Evolutionary conservation across 192 early-diverging fungal species (phyloP), one percentile per base, ranked within the genome.

Genomic region (Entomortierella lignicola): DNA sequence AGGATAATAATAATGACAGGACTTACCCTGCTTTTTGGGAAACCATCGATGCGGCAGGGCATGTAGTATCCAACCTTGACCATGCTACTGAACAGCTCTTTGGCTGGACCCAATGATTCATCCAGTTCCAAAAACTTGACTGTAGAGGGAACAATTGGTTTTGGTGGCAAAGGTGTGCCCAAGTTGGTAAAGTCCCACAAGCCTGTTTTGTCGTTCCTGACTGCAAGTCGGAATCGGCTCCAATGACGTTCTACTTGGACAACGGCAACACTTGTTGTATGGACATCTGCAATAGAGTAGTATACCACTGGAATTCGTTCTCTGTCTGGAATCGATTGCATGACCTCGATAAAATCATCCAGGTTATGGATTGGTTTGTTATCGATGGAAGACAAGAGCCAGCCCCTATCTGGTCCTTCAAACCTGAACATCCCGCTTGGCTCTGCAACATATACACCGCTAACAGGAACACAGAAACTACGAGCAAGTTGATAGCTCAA

Each of bases 401-500:
- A 92, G 32, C 93, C 93, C 55, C 87, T 81, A 44, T 90, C 86
- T 4, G 88, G 71, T 43, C 92, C 91, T 56, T 92, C 92, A 26
- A 95, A 83, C 48, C 90, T 81, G 52, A 93, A 90, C 91, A 94
- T 85, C 37, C 85, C 86, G 42, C 77, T 75, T 4, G 86, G 83
- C 58, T 86, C 88, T 31, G 92, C 80, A 4, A 95, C 89, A 85
- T 94, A 95, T 1, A 96, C 94, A 31, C 96, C 97, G 34, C 82
- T 71, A n/a, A 89, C 86, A 20, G 93, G 91, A 30, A 89, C 80
- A 62, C 87, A 87, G 65, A 89, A 90, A 21, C 84, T 79, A 59
- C 90, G 84, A 6, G 93, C 93, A 23, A 94, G 83, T 64, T 93
- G 91, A 66, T 91, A 93, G 23, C 90, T 91, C 2, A 94, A 82